Evolutionary conservation across 148 eudicot species (phyloP).

Genomic region (Nepenthes gracilis): DNA sequence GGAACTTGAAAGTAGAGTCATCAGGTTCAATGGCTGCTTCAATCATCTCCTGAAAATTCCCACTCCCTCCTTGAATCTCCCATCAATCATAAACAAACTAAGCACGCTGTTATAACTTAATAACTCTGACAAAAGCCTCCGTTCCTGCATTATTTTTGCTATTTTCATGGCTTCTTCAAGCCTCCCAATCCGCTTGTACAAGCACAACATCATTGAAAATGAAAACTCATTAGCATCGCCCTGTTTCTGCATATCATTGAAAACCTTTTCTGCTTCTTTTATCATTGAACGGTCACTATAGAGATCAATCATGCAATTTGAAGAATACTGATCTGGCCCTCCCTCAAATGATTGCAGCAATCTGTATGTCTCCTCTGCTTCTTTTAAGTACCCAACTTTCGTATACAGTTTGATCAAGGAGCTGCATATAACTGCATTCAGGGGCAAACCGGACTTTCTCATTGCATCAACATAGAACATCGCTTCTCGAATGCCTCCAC

Average conservation of each 20-base stretch:
- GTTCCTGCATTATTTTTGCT: conserved; percentile 59
- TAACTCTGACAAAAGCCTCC: conserved; percentile 54
- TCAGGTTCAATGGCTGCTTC: conserved; percentile 43
- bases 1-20: conserved; percentile 55
- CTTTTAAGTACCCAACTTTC: conserved; percentile 67
- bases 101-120: conserved; percentile 75
- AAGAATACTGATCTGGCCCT: conserved; percentile 49
- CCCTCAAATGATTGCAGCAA: conserved; percentile 39
- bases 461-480: conserved; percentile 31
- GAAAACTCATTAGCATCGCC: conserved; percentile 87
- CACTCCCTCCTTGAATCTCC: conserved; percentile 58
- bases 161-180: conserved; percentile 51
- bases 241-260: conserved; percentile 31
- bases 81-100: conserved; percentile 49
- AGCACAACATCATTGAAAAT: conserved; percentile 81
- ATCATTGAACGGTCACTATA: conserved; percentile 67
- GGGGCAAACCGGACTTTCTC: conserved; percentile 34
- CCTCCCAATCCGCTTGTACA: conserved; percentile 72
- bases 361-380: conserved; percentile 57
- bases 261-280: conserved; percentile 56
- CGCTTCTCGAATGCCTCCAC: conserved; percentile 58
- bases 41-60: conserved; percentile 61
- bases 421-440: conserved; percentile 57
- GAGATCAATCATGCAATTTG: conserved; percentile 84
- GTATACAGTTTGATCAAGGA: conserved; percentile 76